Percentiles rank a stretch among this genome's conserved stretches.
These are phyloP conservation scores for Zymoseptoria brevis DNA, from an alignment of 2,329 filamentous ascomycete species.

Conservation along the genomic window DNA sequence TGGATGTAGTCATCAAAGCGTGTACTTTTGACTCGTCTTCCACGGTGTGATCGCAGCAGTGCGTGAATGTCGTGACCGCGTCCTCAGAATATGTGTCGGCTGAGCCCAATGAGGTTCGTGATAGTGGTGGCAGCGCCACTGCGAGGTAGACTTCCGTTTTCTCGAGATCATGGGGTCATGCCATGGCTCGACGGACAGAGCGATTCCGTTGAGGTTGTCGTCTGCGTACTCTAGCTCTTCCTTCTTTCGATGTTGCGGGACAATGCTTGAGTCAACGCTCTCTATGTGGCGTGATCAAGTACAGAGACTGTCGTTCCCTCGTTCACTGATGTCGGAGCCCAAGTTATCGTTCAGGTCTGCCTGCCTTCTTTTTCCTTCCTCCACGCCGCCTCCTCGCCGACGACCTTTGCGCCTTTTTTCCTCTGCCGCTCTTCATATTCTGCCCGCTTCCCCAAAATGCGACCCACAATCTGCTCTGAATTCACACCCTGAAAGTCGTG, in stretches of 20 bases:
- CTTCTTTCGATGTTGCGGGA: no score
- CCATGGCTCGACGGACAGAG: neutral
- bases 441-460: conserved; percentile 79
- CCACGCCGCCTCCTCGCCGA: conserved; percentile 52
- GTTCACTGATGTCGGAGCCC: no score
- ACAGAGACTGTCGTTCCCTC: no score
- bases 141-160: neutral
- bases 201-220: neutral
- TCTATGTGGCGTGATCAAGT: neutral
- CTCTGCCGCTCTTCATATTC: conserved; percentile 88
- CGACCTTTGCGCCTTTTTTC: conserved; percentile 79
- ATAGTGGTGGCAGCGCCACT: neutral
- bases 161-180: neutral
- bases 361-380: conserved; percentile 18
- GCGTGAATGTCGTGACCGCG: neutral
- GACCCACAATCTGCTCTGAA: conserved; percentile 79
- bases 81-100: neutral
- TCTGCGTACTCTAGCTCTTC: neutral
- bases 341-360: neutral
- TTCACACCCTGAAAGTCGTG: conserved; percentile 85
- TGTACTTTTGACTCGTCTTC: neutral
- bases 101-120: neutral
- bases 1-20: neutral
- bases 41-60: neutral
- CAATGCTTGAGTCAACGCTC: neutral